A percentile compares a stretch with the other conserved stretches of the same genome.
Conservation (phyloP, 106 monocot species). For the Vanilla planifolia region DNA sequence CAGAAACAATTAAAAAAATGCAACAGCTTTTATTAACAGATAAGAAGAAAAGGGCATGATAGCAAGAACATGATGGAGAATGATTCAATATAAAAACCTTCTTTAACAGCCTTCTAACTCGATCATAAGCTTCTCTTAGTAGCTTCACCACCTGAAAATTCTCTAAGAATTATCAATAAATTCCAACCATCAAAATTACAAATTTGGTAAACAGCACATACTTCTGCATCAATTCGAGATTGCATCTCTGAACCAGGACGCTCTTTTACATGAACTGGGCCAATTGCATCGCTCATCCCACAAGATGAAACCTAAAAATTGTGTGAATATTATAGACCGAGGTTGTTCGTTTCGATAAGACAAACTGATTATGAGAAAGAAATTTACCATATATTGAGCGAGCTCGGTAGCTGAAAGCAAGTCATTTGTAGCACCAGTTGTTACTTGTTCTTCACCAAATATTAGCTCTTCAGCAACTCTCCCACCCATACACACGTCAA, state of each 20-base stretch:
- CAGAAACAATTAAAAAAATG: too few relatives aligned
- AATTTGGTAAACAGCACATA: constrained; percentile 13
- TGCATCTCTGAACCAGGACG: constrained; percentile 91
- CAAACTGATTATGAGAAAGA: neutral
- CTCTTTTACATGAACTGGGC: constrained; percentile 85
- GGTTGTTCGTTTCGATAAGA: neutral
- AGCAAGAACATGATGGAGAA: neutral
- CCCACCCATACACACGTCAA: constrained; percentile 99
- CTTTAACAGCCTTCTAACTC: constrained; percentile 70
- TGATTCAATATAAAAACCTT: constrained; percentile 45
- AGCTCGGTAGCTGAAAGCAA: constrained; percentile 83
- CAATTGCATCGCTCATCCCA: constrained; percentile 95
- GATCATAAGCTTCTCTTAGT: constrained; percentile 88
- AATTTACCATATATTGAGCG: constrained; percentile 85
- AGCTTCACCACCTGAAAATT: constrained; percentile 78
- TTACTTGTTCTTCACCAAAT: constrained; percentile 79
- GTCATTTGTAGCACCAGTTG: constrained; percentile 91
- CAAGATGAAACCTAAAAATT: constrained; percentile 77
- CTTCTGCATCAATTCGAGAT: constrained; percentile 96
- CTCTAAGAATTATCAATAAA: neutral
- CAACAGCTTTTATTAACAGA: too few relatives aligned
- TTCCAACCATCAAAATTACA: constrained; percentile 1
- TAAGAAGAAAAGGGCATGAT: neutral
- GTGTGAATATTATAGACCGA: neutral
- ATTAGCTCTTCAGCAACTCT: constrained; percentile 96